phyloP scores from a whole-genome alignment of 2,329 filamentous ascomycete genomes.

The Macrophomina phaseolina region DNA sequence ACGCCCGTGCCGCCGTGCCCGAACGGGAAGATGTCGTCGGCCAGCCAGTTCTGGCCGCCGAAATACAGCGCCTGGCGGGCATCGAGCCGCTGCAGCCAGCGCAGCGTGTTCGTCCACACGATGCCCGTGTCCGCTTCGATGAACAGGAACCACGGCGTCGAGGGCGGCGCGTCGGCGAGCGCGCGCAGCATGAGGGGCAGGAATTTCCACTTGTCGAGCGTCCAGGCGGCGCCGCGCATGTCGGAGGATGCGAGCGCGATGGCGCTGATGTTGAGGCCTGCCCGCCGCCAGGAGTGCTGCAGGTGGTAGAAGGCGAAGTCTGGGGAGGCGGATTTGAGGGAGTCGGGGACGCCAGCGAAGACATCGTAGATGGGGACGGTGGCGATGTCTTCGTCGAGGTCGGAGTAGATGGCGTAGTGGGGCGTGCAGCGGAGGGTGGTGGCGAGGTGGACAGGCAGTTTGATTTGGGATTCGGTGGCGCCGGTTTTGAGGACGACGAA shows the following conservation, averaged over 20 bases:
- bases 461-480: conserved; percentile 63
- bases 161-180: conserved; percentile 46
- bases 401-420: conserved; percentile 45
- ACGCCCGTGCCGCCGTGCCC: conserved; percentile 61
- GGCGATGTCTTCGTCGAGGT: conserved; percentile 49
- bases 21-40: conserved; percentile 52
- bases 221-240: conserved; percentile 42
- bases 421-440: conserved; percentile 44
- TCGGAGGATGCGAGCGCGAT: conserved; percentile 39
- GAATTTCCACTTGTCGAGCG: conserved; percentile 48
- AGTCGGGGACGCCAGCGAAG: conserved; percentile 51
- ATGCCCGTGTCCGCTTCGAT: conserved; percentile 65
- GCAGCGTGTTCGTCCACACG: conserved; percentile 59
- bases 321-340: conserved; percentile 46
- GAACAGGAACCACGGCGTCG: conserved; percentile 64
- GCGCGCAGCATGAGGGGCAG: conserved; percentile 44
- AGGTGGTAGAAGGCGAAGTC: conserved; percentile 62
- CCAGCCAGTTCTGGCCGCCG: conserved; percentile 45
- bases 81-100: conserved; percentile 60
- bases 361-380: conserved; percentile 55
- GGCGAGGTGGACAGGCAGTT: conserved; percentile 55
- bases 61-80: conserved; percentile 57
- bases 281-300: conserved; percentile 47
- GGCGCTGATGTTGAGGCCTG: conserved; percentile 47
- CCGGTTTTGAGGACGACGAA: conserved; percentile 65